Evolutionary conservation across 768 basidiomycete genomes (phyloP), one percentile per base, ranked within the genome.

Genomic region (Wakefieldia striispora): DNA sequence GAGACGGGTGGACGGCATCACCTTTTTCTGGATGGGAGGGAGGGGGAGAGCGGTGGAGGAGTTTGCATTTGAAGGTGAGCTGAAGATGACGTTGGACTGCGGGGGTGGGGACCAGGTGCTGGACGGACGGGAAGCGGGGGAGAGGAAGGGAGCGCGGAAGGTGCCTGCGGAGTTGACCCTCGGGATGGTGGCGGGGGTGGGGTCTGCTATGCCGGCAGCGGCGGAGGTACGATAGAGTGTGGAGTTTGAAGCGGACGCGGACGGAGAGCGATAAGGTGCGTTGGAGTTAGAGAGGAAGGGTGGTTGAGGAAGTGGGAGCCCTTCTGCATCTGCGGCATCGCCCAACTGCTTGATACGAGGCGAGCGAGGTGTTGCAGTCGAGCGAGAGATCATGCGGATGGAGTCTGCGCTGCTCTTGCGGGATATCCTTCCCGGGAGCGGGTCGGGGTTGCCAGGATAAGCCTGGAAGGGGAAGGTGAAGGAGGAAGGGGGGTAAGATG

Each of bases 71-170:
- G 58, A 65, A 36, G 58, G 66, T 37, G 43, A 65, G 54, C 53
- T 65, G 58, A 52, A 51, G n/a, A 66, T 43, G 0, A 57, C 56
- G 55, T 53, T 56, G 46, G 39, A 23, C 6, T 75, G 74, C 0
- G 75, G 61, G 1, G 83, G 81, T 9, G 85, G 84, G 0, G 78
- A 72, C 86, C 85, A 87, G 0, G 84, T 56, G 13, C 78, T 73
- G 4, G 76, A 68, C 0, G 84, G 84, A n/a, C 86, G 76, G 1
- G 82, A 84, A 1, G 84, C 76, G 0, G 86, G 87, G 4, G 83
- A 78, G 45, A 87, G 78, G 70, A 87, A 87, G 1, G 86, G 83
- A 0, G 79, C 71, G 21, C 86, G 80, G 72, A 89, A 88, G 13
- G 50, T 59, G 75, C 76, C 1, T 33, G 72, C 67, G 19, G 72